A percentile compares a stretch with the other conserved stretches of the same genome.
Conservation (phyloP, 1,284 basidiomycete species). For the Pseudomicrostroma phylloplanum region DNA sequence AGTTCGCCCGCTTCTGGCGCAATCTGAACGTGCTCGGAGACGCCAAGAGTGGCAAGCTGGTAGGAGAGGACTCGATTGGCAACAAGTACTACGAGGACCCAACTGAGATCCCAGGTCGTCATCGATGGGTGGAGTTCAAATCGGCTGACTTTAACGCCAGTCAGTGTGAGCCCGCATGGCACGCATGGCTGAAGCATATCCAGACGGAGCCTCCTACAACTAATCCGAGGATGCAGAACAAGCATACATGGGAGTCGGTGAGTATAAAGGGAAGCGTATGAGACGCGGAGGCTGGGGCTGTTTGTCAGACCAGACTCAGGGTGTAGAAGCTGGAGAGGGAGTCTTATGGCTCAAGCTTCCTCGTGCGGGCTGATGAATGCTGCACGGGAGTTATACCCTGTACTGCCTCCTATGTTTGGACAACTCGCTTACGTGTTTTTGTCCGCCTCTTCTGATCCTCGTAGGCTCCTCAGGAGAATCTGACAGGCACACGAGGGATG, state of each 20-base stretch:
- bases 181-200: constrained; percentile 46
- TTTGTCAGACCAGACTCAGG: constrained; percentile 1
- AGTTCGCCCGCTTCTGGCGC: constrained; percentile 39
- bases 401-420: constrained; percentile 4
- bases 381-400: neutral
- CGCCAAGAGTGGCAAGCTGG: constrained; percentile 45
- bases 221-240: constrained; percentile 28
- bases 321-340: constrained; percentile 5
- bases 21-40: constrained; percentile 49
- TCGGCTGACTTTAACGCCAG: constrained; percentile 41
- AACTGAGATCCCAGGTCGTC: constrained; percentile 39
- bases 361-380: constrained; percentile 6
- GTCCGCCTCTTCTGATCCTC: neutral
- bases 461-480: constrained; percentile 36
- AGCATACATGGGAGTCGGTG: constrained; percentile 39
- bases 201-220: constrained; percentile 34
- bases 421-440: neutral
- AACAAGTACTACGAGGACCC: constrained; percentile 50
- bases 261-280: constrained; percentile 19
- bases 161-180: constrained; percentile 47
- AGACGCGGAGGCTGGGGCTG: neutral
- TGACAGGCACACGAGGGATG: constrained; percentile 42
- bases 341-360: neutral
- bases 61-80: constrained; percentile 46
- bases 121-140: constrained; percentile 48